Evolutionary conservation across 2,329 filamentous ascomycete genomes (phyloP), one percentile per base, ranked within the genome.

Genomic region (Colletotrichum coccodes): DNA sequence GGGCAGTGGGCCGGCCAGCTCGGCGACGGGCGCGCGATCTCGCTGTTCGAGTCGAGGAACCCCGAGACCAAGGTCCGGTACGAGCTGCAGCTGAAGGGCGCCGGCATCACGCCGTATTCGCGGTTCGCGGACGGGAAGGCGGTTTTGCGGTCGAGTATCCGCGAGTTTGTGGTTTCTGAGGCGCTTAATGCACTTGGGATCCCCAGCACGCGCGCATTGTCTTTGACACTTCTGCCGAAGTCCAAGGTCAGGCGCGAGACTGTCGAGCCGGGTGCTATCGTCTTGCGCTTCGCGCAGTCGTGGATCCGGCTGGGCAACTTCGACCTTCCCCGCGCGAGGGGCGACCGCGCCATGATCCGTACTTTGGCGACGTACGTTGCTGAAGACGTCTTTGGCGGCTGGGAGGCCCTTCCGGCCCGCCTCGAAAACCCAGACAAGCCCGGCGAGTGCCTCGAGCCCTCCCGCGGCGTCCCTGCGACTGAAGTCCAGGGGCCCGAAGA

Each of bases 251-350:
- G 90, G 38, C 88, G 96, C 64, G 96, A 99, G 82, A 89, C 88
- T 4, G 80, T 92, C 3, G 96, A 99, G 79, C 94, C 95, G 0
- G 95, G 94, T 16, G 96, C 96, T 11, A 96, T 99, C 69, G 96
- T 99, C 14, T 88, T 94, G 32, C 90, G 96, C 12, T 98, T 98
- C 76, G 96, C 96, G 0, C 90, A 97, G 78, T 92, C 89, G 21
- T 99, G 96, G 96, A 81, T 99, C 52, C 88, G 96, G 28, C 90
- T 99, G 58, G 96, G 96, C n/a, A 98, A 92, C 23, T 99, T 99
- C 76, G 97, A 99, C 75, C 87, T 99, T n/a, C 86, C 95, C 9
- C 90, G 94, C 44, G 91, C 92, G 4, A 87, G 96, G 23, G 93
- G 93, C 36, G 94, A 99, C 73, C 86, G 95, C 23, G 86, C 85